Evolutionary conservation across 2,329 filamentous ascomycete genomes (phyloP).

Genomic region (Kalmusia sp.): DNA sequence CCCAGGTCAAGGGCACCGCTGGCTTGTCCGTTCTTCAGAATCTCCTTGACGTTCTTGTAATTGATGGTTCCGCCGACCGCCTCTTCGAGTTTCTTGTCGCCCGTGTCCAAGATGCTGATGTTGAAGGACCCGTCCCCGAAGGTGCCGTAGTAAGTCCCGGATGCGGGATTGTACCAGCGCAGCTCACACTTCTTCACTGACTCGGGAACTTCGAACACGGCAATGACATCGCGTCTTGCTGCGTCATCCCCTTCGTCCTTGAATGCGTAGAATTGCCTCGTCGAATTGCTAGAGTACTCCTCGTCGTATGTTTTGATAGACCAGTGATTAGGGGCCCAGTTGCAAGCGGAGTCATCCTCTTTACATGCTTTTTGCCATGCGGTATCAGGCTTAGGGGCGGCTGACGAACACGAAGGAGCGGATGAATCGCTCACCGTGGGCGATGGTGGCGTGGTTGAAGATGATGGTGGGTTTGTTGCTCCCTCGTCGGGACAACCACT

Average conservation of each 20-base stretch:
- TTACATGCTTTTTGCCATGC: neutral
- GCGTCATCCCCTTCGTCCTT: neutral
- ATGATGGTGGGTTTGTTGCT: neutral
- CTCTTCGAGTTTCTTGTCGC: slow-evolving; percentile 1
- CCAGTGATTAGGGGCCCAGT: neutral
- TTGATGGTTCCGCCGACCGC: slow-evolving; percentile 1
- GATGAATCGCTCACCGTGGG: neutral
- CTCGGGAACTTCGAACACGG: neutral
- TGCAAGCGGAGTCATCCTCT: slow-evolving; percentile 5
- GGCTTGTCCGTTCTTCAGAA: neutral
- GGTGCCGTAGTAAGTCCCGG: slow-evolving; percentile 4
- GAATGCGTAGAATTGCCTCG: neutral
- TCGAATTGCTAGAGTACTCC: neutral
- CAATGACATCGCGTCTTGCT: neutral
- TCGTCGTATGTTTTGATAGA: slow-evolving; percentile 4
- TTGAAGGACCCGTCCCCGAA: neutral
- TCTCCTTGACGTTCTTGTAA: neutral
- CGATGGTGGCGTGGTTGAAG: neutral
- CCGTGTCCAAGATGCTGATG: neutral
- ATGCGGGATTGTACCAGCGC: neutral
- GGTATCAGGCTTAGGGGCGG: neutral
- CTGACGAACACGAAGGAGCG: neutral
- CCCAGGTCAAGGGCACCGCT: neutral
- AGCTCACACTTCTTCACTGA: neutral
- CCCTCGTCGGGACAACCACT: slow-evolving; percentile 4